phyloP scores from a whole-genome alignment of 1,284 basidiomycete genomes.

The Ganoderma lucidum region DNA sequence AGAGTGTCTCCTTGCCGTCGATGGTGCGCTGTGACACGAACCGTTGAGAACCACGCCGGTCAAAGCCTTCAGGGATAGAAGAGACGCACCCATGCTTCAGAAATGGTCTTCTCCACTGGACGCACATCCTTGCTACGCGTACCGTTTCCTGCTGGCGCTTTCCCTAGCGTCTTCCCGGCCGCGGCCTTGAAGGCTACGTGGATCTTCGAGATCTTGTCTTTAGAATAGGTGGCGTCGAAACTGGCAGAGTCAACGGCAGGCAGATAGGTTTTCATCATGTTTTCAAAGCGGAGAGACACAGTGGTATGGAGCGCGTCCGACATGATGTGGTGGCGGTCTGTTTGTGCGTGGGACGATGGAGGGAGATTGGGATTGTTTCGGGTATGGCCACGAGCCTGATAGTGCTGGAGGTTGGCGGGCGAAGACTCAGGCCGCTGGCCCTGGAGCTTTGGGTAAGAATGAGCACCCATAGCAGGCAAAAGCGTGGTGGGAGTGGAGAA shows the following conservation, averaged over 20 bases:
- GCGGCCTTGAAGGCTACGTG: too few relatives aligned
- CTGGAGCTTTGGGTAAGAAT: not conserved
- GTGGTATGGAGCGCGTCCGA: not conserved
- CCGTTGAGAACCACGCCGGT: too few relatives aligned
- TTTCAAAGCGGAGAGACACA: not conserved
- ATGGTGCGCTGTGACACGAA: not conserved
- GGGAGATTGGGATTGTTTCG: not conserved
- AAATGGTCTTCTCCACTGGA: not conserved
- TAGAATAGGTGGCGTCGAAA: not conserved
- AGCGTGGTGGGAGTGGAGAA: too few relatives aligned
- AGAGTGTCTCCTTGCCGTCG: not conserved
- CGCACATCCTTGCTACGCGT: not conserved
- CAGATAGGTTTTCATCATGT: not conserved
- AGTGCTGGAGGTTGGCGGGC: not conserved
- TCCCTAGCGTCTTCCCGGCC: too few relatives aligned
- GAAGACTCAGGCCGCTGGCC: not conserved
- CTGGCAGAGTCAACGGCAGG: not conserved
- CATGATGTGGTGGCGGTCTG: not conserved
- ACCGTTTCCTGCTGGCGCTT: not conserved
- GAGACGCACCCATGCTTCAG: constrained; percentile 1
- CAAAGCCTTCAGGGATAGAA: not conserved
- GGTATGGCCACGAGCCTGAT: not conserved
- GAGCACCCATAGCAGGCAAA: not conserved
- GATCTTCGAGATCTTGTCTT: not conserved
- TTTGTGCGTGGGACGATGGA: not conserved